Conservation (phyloP, 148 eudicot genomes). For the Mesembryanthemum crystallinum region DNA sequence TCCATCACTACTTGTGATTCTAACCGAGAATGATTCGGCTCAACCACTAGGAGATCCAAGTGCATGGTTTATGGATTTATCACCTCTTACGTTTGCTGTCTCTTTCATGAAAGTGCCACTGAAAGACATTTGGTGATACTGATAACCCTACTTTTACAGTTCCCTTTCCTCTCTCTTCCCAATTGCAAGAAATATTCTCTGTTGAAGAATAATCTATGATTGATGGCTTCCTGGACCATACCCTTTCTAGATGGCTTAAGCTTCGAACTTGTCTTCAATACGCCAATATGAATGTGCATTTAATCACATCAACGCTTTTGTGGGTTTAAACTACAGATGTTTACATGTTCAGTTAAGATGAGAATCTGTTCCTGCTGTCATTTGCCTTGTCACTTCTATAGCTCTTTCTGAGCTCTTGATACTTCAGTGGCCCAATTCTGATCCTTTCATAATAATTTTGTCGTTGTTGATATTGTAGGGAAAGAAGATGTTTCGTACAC, state of each 20-base stretch:
- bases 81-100: conserved; percentile 15
- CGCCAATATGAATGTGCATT: background rate
- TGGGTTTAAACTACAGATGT: background rate
- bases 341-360: background rate
- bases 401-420: background rate
- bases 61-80: background rate
- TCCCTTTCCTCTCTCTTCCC: background rate
- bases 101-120: background rate
- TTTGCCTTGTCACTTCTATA: background rate
- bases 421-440: background rate
- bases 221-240: conserved; percentile 10
- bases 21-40: background rate
- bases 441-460: background rate
- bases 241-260: conserved; percentile 5
- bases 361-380: conserved; percentile 10
- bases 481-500: too few species aligned
- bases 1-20: background rate
- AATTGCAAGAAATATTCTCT: conserved; percentile 21
- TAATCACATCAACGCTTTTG: background rate
- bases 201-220: conserved; percentile 10
- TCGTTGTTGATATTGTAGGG: background rate
- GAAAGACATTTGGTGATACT: background rate
- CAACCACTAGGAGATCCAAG: conserved; percentile 1
- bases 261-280: conserved; percentile 7
- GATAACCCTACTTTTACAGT: background rate